Percentiles rank a stretch among this genome's conserved stretches.
Evolutionary conservation across 352 stramenopile genomes (phyloP).

Genomic region (Pythium periplocum): DNA sequence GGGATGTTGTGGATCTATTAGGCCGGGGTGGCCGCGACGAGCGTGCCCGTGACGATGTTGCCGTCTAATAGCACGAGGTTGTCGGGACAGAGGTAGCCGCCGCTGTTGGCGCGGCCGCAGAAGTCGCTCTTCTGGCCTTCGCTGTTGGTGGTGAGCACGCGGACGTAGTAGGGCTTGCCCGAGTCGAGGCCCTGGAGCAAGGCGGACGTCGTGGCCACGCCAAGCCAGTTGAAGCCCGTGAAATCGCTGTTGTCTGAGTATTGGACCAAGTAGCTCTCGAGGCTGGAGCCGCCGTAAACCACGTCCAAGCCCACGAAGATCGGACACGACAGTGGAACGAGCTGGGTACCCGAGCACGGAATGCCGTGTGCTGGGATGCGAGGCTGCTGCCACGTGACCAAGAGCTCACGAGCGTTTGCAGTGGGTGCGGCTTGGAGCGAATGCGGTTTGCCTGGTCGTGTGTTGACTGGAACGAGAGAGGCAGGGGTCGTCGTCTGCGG

Average conservation of each 20-base stretch:
- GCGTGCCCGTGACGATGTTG: constrained; percentile 46
- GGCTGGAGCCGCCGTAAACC: constrained; percentile 84
- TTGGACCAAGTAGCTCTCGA: constrained; percentile 93
- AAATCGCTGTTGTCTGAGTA: constrained; percentile 74
- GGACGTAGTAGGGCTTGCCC: constrained; percentile 72
- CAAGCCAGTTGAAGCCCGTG: constrained; percentile 60
- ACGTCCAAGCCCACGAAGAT: constrained; percentile 75
- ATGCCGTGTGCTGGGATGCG: constrained; percentile 60
- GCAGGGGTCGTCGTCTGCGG: constrained; percentile 47
- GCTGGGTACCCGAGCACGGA: constrained; percentile 55
- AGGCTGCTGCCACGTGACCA: constrained; percentile 59
- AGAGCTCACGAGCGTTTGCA: constrained; percentile 26
- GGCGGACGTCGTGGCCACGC: constrained; percentile 50
- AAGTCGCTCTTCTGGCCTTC: constrained; percentile 73
- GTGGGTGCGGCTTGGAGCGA: constrained; percentile 34
- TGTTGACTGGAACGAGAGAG: constrained; percentile 46
- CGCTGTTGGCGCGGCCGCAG: constrained; percentile 45
- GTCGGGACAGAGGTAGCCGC: constrained; percentile 64
- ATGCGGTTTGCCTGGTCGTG: constrained; percentile 61
- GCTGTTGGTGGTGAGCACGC: constrained; percentile 78
- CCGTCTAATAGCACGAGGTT: constrained; percentile 63
- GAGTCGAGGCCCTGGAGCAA: constrained; percentile 64
- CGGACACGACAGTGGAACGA: constrained; percentile 49
- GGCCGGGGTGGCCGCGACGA: constrained; percentile 31
- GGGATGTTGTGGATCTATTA: too few relatives aligned